Conservation (phyloP, 495 filamentous ascomycete genomes). For the Aspergillus hancockii region DNA sequence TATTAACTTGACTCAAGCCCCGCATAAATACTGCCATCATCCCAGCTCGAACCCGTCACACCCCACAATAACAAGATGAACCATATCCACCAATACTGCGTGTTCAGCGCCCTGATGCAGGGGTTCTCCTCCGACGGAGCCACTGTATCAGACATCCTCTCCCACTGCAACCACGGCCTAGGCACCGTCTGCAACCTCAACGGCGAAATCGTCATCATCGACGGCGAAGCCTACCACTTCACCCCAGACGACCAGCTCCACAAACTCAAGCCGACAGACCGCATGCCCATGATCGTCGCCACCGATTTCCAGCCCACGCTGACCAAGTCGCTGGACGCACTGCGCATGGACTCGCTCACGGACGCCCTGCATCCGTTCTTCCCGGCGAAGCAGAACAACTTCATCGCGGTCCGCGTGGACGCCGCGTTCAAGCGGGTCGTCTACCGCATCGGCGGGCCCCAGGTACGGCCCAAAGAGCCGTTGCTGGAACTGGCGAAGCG, state of each 20-base stretch:
- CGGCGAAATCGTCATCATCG: slow-evolving; percentile 54
- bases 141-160: slow-evolving; percentile 36
- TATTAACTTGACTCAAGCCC: too few relatives aligned
- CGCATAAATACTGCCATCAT: too few relatives aligned
- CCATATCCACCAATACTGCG: slow-evolving; percentile 42
- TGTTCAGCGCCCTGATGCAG: slow-evolving; percentile 52
- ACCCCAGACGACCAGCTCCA: slow-evolving; percentile 1
- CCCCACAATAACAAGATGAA: too few relatives aligned
- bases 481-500: slow-evolving; percentile 41
- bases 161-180: slow-evolving; percentile 50
- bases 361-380: slow-evolving; percentile 11
- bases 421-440: background rate
- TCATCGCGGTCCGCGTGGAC: slow-evolving; percentile 10
- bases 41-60: too few relatives aligned
- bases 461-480: slow-evolving; percentile 31
- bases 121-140: slow-evolving; percentile 46
- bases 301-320: slow-evolving; percentile 11
- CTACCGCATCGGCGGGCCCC: slow-evolving; percentile 8
- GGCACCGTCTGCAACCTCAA: slow-evolving; percentile 52
- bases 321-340: background rate
- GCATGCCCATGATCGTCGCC: slow-evolving; percentile 5
- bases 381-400: slow-evolving; percentile 13
- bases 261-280: background rate
- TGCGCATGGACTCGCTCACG: slow-evolving; percentile 6
- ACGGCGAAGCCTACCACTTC: slow-evolving; percentile 46